phyloP scores from a whole-genome alignment of 179 eudicot species.

The Corrigiola litoralis region DNA sequence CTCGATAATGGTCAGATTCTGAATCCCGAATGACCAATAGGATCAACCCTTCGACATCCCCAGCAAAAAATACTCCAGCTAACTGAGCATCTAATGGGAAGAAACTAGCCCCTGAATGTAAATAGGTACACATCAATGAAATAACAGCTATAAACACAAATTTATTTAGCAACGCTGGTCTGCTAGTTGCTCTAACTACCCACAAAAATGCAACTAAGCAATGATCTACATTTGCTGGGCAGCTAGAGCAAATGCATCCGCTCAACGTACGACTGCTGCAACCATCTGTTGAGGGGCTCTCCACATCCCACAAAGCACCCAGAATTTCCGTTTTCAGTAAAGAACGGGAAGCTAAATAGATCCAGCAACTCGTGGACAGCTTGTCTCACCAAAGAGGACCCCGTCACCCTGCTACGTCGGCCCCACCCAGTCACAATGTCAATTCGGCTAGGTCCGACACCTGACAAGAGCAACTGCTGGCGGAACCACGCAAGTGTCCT shows the following conservation, averaged over 20 bases:
- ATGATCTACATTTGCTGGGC: not conserved
- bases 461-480: conserved; percentile 51
- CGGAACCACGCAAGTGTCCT: conserved; percentile 89
- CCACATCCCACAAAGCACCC: conserved; percentile 98
- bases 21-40: not conserved
- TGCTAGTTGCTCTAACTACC: conserved; percentile 15
- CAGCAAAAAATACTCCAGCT: conserved; percentile 1
- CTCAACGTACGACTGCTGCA: conserved; percentile 73
- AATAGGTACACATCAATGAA: not conserved
- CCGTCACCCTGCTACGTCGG: conserved; percentile 81
- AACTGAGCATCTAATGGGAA: not conserved
- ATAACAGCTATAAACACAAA: not conserved
- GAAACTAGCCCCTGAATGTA: not conserved
- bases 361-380: conserved; percentile 78
- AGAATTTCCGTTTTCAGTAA: conserved; percentile 63
- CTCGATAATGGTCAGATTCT: not conserved
- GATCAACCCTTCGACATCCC: not conserved
- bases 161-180: not conserved
- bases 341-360: conserved; percentile 69
- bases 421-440: conserved; percentile 99
- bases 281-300: conserved; percentile 78
- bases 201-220: conserved; percentile 24
- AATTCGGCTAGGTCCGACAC: conserved; percentile 61
- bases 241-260: conserved; percentile 87
- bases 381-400: conserved; percentile 79